phyloP scores from a whole-genome alignment of 2,329 filamentous ascomycete genomes.

The Penicillium sp. region DNA sequence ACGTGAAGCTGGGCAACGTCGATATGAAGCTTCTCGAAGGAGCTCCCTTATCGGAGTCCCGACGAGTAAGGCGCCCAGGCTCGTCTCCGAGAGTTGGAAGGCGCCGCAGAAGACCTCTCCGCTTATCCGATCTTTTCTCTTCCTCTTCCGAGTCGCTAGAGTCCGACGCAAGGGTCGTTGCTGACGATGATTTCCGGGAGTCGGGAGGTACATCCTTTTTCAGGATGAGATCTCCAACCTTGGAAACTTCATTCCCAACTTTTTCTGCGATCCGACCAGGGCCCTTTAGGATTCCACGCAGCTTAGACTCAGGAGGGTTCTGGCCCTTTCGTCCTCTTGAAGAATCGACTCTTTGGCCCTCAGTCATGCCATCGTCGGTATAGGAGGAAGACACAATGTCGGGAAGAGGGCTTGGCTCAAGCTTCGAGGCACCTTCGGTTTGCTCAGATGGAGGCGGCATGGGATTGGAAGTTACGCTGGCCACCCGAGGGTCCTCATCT shows the following conservation, averaged over 20 bases:
- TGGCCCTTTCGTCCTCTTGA: slow-evolving; percentile 27
- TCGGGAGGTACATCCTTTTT: slow-evolving; percentile 54
- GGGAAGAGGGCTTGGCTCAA: slow-evolving; percentile 31
- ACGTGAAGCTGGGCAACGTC: slow-evolving; percentile 54
- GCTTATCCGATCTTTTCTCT: slow-evolving; percentile 36
- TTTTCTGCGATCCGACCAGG: slow-evolving; percentile 68
- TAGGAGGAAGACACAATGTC: slow-evolving; percentile 26
- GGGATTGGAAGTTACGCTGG: slow-evolving; percentile 14
- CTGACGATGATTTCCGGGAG: slow-evolving; percentile 45
- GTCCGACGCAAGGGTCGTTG: slow-evolving; percentile 48
- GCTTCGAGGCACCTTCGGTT: slow-evolving; percentile 16
- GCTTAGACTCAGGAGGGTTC: slow-evolving; percentile 54
- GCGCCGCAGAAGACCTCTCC: slow-evolving; percentile 31
- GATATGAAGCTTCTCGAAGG: slow-evolving; percentile 42
- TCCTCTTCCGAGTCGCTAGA: slow-evolving; percentile 48
- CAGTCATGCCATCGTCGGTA: slow-evolving; percentile 21
- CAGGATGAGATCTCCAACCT: slow-evolving; percentile 61
- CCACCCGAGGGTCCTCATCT: slow-evolving; percentile 22
- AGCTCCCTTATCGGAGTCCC: slow-evolving; percentile 33
- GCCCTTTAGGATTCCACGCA: slow-evolving; percentile 76
- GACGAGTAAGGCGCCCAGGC: slow-evolving; percentile 30
- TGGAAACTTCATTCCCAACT: slow-evolving; percentile 64
- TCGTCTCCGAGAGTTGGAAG: slow-evolving; percentile 38
- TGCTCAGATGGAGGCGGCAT: slow-evolving; percentile 13
- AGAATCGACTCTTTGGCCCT: slow-evolving; percentile 25